Base-by-base conservation (phyloP, 768 basidiomycete species). In the Strobilomyces echinocephalus region DNA sequence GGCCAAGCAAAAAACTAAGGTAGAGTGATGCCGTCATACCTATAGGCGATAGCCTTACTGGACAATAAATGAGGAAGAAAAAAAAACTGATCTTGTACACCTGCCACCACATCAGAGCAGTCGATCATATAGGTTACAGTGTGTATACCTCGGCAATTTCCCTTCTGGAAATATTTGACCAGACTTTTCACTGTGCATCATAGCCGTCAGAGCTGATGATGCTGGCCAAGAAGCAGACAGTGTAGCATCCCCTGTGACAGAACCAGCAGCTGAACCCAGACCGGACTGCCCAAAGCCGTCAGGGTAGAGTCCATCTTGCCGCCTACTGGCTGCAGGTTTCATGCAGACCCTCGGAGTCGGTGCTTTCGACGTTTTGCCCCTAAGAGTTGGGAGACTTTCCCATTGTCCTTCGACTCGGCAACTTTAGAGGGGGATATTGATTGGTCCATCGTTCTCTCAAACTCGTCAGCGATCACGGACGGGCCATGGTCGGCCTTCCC, bases 131-230 rank as follows among this genome's bases (percentile, higher is more conserved):
- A 46, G 11, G 18, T 35, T 33, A 15, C 40, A 10, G 31, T 18
- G 15, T 11, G 38, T 28, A 39, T 59, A 88, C 93, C 78, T 90
- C 94, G 28, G 85, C 84, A 45, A 95, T 82, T 60, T 95, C 93
- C 60, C 83, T 78, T 57, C 82, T 78, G 1, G 91, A 93, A 46
- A 95, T 93, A 61, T 85, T 90, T 20, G 84, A 84, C 93, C 93
- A 95, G 9, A 92, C 86, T 71, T 91, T 93, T 53, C 81, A 78
- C 72, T 94, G 92, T 0, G 87, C 76, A 60, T 93, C 93, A 75
- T 75, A 44, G 73, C 73, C 0, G 80, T 79, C 8, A 74, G 62
- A 3, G 77, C 75, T 5, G 89, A 88, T 11, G 88, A 90, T 41
- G 79, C 69, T 24, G 85, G 85, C n/a, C 86, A 74, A 7, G 89